These are phyloP conservation scores for Suillus plorans DNA, from an alignment of 768 basidiomycete genomes.

Conservation along the genomic window DNA sequence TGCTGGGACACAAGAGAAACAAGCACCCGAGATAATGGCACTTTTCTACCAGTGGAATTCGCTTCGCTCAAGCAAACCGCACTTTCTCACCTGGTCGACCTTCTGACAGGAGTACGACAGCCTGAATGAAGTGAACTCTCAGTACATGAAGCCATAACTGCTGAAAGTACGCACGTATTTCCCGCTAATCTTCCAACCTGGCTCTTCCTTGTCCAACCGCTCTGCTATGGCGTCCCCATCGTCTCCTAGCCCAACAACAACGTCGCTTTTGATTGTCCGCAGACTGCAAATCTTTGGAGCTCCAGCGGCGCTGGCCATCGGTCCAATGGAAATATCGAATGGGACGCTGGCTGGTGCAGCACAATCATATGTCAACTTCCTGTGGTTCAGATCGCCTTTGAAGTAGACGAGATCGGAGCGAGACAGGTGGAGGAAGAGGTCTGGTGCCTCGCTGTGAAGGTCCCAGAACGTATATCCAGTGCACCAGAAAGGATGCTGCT, in stretches of 20 bases:
- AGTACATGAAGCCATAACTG: constrained; percentile 12
- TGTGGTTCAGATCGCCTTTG: constrained; percentile 94
- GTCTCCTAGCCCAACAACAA: constrained; percentile 81
- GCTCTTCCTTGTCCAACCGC: constrained; percentile 78
- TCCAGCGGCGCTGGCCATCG: constrained; percentile 86
- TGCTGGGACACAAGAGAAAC: not conserved
- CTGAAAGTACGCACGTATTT: constrained; percentile 74
- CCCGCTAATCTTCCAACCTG: constrained; percentile 96
- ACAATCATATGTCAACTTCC: constrained; percentile 86
- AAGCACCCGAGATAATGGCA: not conserved
- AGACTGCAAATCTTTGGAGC: constrained; percentile 85
- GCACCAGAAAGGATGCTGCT: constrained; percentile 94
- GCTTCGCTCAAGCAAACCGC: constrained; percentile 52
- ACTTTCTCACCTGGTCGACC: constrained; percentile 90
- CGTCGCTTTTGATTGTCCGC: constrained; percentile 93
- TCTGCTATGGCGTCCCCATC: constrained; percentile 72
- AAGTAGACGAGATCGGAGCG: constrained; percentile 89
- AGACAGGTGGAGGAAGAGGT: constrained; percentile 89
- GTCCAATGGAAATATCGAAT: constrained; percentile 88
- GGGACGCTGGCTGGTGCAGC: constrained; percentile 84
- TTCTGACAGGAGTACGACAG: constrained; percentile 83
- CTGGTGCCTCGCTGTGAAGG: constrained; percentile 77
- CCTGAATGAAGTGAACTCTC: constrained; percentile 41
- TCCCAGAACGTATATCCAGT: constrained; percentile 97
- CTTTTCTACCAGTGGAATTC: not conserved